Evolutionary conservation across 148 eudicot genomes (phyloP).

Genomic region (Fagopyrum tataricum): DNA sequence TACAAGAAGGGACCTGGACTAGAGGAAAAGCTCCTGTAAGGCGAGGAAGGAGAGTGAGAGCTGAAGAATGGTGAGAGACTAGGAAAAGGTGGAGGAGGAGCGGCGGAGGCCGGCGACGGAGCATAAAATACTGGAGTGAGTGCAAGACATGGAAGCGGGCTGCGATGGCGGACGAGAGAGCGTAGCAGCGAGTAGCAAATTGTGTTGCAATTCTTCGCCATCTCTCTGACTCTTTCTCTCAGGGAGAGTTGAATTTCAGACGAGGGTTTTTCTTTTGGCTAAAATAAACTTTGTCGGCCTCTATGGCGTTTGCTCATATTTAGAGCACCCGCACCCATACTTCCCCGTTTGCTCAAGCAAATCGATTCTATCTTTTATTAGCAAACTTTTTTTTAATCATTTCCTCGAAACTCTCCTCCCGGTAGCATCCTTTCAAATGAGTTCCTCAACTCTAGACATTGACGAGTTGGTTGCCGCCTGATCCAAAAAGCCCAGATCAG

Average conservation of each 20-base stretch:
- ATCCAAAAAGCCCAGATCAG: too few relatives aligned
- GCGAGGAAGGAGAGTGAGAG: not conserved
- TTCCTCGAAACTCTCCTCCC: too few relatives aligned
- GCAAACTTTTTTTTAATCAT: too few relatives aligned
- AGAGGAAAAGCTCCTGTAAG: slow-evolving; percentile 7
- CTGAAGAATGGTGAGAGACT: not conserved
- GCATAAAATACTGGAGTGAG: not conserved
- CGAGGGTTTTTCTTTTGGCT: not conserved
- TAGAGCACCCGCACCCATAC: too few relatives aligned
- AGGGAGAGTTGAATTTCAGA: not conserved
- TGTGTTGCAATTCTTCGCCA: slow-evolving; percentile 9
- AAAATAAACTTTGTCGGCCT: not conserved
- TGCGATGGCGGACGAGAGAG: slow-evolving; percentile 9
- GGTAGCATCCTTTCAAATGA: too few relatives aligned
- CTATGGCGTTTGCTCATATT: too few relatives aligned
- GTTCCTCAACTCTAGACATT: too few relatives aligned
- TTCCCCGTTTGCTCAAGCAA: too few relatives aligned
- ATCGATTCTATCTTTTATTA: too few relatives aligned
- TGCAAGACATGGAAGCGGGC: not conserved
- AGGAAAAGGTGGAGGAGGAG: slow-evolving; percentile 6
- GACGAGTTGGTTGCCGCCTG: too few relatives aligned
- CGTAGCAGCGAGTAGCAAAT: not conserved
- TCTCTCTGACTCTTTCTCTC: not conserved
- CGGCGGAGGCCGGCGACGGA: slow-evolving; percentile 8
- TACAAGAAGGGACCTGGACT: not conserved